Percentiles rank a stretch among this genome's conserved stretches.
Conservation (phyloP, 441 rosid species). For the Biscutella auriculata region DNA sequence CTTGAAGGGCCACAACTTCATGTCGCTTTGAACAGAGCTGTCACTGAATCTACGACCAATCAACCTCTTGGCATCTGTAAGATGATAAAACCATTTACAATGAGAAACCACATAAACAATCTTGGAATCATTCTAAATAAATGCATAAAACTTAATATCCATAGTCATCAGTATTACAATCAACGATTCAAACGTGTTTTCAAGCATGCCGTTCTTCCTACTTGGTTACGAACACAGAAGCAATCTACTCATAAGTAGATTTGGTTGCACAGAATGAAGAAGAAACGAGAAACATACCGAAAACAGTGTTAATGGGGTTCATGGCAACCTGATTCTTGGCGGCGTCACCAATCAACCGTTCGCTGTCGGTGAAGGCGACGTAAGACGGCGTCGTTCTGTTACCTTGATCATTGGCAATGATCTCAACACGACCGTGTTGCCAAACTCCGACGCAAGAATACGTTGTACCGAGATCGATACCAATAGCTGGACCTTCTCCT, state of each 20-base stretch:
- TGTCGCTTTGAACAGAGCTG: constrained; percentile 42
- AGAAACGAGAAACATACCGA: constrained; percentile 22
- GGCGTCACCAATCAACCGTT: constrained; percentile 48
- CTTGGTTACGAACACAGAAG: neutral
- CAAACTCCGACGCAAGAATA: constrained; percentile 49
- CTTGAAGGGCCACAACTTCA: constrained; percentile 46
- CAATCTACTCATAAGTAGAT: neutral
- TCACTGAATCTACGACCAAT: constrained; percentile 51
- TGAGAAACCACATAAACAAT: neutral
- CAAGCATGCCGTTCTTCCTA: neutral
- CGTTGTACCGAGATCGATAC: constrained; percentile 46
- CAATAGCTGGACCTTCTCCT: constrained; percentile 59
- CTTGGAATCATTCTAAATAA: no score
- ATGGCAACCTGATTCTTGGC: constrained; percentile 58
- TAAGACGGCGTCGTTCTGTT: constrained; percentile 51
- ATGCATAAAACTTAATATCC: neutral
- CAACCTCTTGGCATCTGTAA: constrained; percentile 50
- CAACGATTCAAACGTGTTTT: neutral
- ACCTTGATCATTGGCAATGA: constrained; percentile 47
- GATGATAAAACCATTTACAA: no score
- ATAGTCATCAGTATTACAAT: neutral
- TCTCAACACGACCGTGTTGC: constrained; percentile 54
- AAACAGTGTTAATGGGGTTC: constrained; percentile 49
- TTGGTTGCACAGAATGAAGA: no score
- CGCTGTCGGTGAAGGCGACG: constrained; percentile 36